These are phyloP conservation scores for Boletus vinaceobasis DNA, from an alignment of 768 basidiomycete genomes.

Conservation along the genomic window DNA sequence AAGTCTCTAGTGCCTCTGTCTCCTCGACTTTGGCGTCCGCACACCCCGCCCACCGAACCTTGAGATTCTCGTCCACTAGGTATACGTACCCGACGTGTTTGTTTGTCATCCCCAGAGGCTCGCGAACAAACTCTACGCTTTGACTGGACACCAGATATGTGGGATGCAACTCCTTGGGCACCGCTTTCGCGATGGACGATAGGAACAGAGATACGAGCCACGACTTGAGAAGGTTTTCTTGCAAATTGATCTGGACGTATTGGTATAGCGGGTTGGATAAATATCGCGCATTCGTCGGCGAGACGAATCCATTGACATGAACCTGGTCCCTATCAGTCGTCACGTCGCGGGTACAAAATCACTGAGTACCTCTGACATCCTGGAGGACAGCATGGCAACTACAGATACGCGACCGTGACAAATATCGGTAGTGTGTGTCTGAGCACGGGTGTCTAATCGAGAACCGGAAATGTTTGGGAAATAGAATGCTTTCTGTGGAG, in stretches of 20 bases:
- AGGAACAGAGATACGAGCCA: constrained; percentile 84
- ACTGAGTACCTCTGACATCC: constrained; percentile 74
- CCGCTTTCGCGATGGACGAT: constrained; percentile 61
- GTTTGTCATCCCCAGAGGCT: constrained; percentile 85
- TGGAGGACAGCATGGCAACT: constrained; percentile 78
- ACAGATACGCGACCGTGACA: constrained; percentile 75
- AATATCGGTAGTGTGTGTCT: constrained; percentile 73
- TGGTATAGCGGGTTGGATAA: constrained; percentile 58
- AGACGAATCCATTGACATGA: constrained; percentile 71
- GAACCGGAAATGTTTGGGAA: constrained; percentile 84
- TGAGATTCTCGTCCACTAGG: constrained; percentile 79
- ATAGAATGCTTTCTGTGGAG: constrained; percentile 78
- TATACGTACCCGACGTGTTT: constrained; percentile 90
- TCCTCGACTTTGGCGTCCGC: constrained; percentile 81
- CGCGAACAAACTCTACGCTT: constrained; percentile 81
- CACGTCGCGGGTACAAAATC: neutral
- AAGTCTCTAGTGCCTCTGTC: constrained; percentile 60
- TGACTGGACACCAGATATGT: constrained; percentile 80
- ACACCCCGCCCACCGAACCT: constrained; percentile 90
- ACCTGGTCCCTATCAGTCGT: constrained; percentile 43
- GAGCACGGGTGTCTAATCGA: constrained; percentile 50
- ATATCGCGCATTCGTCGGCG: constrained; percentile 53
- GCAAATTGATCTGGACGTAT: constrained; percentile 85
- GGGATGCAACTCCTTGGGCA: constrained; percentile 62
- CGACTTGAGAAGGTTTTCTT: constrained; percentile 91